Evolutionary conservation across 176 grass and related monocot species (phyloP), one percentile per base, ranked within the genome.

Genomic region (Aegilops speltoides): DNA sequence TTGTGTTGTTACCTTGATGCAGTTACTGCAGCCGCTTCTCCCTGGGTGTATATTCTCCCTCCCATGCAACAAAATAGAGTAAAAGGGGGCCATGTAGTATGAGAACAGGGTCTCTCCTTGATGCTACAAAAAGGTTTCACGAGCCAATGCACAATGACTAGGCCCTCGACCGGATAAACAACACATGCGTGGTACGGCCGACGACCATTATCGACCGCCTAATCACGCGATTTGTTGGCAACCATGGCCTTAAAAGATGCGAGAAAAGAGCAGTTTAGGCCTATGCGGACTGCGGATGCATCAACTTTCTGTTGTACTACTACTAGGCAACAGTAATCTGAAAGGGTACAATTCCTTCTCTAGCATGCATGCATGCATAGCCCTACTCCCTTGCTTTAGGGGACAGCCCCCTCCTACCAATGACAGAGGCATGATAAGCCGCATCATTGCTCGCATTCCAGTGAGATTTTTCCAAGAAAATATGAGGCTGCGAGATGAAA

Each of bases 41-140:
- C 7, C 37, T 22, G 5, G 48, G 48, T 5, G 48, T n/a, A 3
- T 33, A 41, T 50, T 7, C 43, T 46, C 41, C 41, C 40, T 50
- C 41, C 64, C 64, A 76, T 63, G 73, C 36, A 91, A 88, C 81
- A 63, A 91, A 91, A 88, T 77, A 88, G 61, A 76, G 54, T 7
- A 40, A 40, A 75, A 24, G 68, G 81, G 20, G 68, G 43, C 3
- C 43, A 38, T 38, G 37, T 38, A 38, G 37, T 38, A 38, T 38
- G 37, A 38, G 37, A 38, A 38, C 37, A 38, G 38, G 38, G 26
- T 57, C 54, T 56, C 52, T 65, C 64, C 38, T 61, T 23, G 66
- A 74, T 87, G 89, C 78, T 9, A 79, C 82, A 76, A 73, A 73
- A 79, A 79, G 76, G 64, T 6, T 56, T 79, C 15, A 79, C 32